phyloP scores from a whole-genome alignment of 345 rosid genomes.

The Brassica cretica region DNA sequence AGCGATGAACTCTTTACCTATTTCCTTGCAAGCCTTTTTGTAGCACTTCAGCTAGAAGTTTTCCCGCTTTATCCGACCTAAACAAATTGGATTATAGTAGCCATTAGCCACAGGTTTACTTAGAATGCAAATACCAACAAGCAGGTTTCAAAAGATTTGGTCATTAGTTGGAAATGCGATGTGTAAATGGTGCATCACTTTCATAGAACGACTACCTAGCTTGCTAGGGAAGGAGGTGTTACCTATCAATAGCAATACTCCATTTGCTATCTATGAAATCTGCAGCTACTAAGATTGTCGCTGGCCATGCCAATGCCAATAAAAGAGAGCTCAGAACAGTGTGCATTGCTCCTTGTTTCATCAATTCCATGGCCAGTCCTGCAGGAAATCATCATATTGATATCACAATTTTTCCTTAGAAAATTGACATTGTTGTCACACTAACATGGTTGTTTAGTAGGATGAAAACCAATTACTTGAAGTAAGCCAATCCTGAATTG shows the following conservation, averaged over 20 bases:
- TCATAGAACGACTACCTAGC: not conserved
- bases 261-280: constrained; percentile 92
- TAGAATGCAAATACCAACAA: not conserved
- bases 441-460: constrained; percentile 10
- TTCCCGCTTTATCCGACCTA: constrained; percentile 94
- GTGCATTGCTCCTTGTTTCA: constrained; percentile 97
- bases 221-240: constrained; percentile 15
- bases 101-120: not conserved
- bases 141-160: constrained; percentile 1
- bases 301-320: constrained; percentile 89
- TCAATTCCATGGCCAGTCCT: constrained; percentile 78
- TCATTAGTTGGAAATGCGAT: not conserved
- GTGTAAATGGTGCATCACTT: constrained; percentile 2
- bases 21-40: constrained; percentile 90
- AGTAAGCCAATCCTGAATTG: constrained; percentile 97
- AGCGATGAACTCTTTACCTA: constrained; percentile 51
- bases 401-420: constrained; percentile 20
- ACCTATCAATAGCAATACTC: constrained; percentile 94
- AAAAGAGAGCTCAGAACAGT: constrained; percentile 77
- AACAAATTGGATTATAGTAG: constrained; percentile 27
- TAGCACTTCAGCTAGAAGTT: constrained; percentile 82
- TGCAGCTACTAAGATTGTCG: constrained; percentile 73
- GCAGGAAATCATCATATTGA: constrained; percentile 26
- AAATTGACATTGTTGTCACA: constrained; percentile 4
- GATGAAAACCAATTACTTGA: constrained; percentile 66